Conservation (phyloP, 495 filamentous ascomycete species). For the Aspergillus heteromorphus region DNA sequence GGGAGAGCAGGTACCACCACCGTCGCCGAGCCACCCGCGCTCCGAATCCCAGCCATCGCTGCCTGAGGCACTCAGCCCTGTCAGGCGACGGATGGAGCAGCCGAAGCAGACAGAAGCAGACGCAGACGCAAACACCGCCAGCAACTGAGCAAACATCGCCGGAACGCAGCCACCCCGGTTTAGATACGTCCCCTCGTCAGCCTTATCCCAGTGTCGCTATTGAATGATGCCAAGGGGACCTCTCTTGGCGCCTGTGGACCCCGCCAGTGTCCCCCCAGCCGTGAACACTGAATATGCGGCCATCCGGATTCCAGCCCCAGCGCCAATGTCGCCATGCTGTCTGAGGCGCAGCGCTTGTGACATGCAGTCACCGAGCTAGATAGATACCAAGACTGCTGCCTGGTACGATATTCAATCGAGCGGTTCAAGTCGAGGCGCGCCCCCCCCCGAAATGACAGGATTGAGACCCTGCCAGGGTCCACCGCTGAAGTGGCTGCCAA, state of each 20-base stretch:
- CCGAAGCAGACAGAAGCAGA: too few relatives aligned
- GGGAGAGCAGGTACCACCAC: too few relatives aligned
- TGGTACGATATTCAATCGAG: not conserved
- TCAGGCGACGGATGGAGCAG: not conserved
- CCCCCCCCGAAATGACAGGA: not conserved
- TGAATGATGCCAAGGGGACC: too few relatives aligned
- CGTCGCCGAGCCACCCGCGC: too few relatives aligned
- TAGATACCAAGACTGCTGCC: constrained; percentile 1
- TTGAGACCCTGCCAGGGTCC: constrained; percentile 1
- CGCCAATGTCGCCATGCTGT: not conserved
- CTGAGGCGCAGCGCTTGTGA: not conserved
- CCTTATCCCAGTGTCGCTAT: too few relatives aligned
- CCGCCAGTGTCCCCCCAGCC: too few relatives aligned
- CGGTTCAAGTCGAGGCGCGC: not conserved
- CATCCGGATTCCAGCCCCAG: not conserved
- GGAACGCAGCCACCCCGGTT: not conserved
- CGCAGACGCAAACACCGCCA: not conserved
- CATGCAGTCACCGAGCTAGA: not conserved
- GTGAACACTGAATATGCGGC: not conserved
- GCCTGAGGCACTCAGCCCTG: constrained; percentile 2
- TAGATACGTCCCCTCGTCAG: too few relatives aligned
- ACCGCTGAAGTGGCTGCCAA: constrained; percentile 12
- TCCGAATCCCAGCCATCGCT: not conserved
- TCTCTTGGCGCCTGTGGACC: too few relatives aligned
- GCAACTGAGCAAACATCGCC: not conserved